A percentile compares a stretch with the other conserved stretches of the same genome.
These are phyloP conservation scores for Myxozyma neotropica DNA, from an alignment of 805 yeast species.

Conservation along the genomic window DNA sequence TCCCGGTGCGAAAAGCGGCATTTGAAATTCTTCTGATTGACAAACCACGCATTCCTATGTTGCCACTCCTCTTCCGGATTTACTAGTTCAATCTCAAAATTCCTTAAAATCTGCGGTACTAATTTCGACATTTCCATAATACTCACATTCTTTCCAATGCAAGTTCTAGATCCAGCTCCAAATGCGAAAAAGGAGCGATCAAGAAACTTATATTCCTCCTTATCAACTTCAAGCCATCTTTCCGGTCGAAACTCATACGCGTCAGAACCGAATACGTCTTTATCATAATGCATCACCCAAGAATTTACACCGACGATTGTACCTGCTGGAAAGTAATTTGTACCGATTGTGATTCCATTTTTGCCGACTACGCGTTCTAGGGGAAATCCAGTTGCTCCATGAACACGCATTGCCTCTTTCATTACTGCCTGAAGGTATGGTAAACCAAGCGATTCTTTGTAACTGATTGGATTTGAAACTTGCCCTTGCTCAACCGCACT, in stretches of 20 bases:
- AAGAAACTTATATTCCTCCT: not conserved
- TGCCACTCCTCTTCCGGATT: not conserved
- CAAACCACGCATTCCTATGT: not conserved
- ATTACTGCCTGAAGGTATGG: constrained; percentile 1
- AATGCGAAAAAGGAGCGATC: not conserved
- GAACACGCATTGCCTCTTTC: constrained; percentile 2
- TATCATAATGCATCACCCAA: constrained; percentile 3
- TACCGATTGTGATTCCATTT: not conserved
- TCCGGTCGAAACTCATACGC: not conserved
- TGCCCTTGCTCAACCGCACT: not conserved
- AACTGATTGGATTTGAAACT: not conserved
- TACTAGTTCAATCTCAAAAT: not conserved
- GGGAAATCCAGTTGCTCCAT: not conserved
- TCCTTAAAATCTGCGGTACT: not conserved
- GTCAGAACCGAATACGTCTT: not conserved
- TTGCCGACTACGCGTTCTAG: not conserved
- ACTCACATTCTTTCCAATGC: constrained; percentile 6
- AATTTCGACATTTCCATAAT: constrained; percentile 3
- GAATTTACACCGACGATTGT: constrained; percentile 6
- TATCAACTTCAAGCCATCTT: not conserved
- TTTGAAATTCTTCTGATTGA: too few species aligned
- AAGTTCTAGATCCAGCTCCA: not conserved
- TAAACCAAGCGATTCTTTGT: not conserved
- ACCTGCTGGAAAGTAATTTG: not conserved
- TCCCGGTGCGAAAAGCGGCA: too few species aligned